Conservation (phyloP, 768 basidiomycete genomes). For the Hemileccinum impolitum region DNA sequence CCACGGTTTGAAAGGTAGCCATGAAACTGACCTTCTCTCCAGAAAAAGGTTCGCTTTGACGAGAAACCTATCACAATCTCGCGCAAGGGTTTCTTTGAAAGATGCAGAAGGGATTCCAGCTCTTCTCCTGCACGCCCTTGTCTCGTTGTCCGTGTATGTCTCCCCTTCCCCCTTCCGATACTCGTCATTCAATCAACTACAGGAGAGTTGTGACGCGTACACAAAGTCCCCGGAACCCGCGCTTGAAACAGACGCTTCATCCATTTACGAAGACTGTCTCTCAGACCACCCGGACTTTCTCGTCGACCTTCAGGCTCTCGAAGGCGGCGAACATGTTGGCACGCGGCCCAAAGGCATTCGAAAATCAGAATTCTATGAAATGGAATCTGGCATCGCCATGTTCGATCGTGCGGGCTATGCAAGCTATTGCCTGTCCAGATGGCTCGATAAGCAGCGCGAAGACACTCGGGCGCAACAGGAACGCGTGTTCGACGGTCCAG, state of each 20-base stretch:
- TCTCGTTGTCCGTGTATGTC: conserved; percentile 25
- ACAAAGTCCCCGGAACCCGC: background rate
- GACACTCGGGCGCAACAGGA: conserved; percentile 14
- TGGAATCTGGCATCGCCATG: conserved; percentile 24
- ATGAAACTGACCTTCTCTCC: conserved; percentile 1
- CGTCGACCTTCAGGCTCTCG: conserved; percentile 18
- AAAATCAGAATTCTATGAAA: conserved; percentile 27
- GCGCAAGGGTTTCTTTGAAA: conserved; percentile 16
- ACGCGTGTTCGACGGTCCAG: conserved; percentile 22
- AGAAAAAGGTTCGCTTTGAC: conserved; percentile 28
- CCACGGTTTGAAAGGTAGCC: background rate
- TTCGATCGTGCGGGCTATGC: conserved; percentile 28
- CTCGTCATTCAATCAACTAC: conserved; percentile 1
- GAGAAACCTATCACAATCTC: conserved; percentile 25
- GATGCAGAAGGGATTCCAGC: conserved; percentile 6
- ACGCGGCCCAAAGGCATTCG: conserved; percentile 8
- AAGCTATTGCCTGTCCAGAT: conserved; percentile 23
- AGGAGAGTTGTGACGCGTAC: conserved; percentile 12
- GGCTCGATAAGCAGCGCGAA: conserved; percentile 28
- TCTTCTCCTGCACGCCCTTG: conserved; percentile 26
- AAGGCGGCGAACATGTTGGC: conserved; percentile 8
- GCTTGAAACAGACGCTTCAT: conserved; percentile 14
- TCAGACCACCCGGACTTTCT: conserved; percentile 18
- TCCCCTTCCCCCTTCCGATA: background rate
- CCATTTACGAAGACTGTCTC: conserved; percentile 30